A percentile compares a stretch with the other conserved stretches of the same genome.
Evolutionary conservation across 805 yeast genomes (phyloP).

Genomic region (Wickerhamomyces chambardii): DNA sequence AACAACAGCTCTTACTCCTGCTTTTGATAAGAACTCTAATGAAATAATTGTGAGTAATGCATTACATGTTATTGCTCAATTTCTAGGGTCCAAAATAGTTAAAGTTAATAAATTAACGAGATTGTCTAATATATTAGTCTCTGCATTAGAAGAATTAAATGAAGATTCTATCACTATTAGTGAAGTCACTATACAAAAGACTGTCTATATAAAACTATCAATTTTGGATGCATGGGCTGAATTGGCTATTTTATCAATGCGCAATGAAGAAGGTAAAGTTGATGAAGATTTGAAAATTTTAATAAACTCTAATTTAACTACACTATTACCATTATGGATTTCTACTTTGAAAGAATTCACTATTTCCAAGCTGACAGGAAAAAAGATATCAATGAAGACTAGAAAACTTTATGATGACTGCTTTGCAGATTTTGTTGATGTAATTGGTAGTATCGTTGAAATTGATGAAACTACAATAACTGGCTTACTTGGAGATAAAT

Average conservation of each 20-base stretch:
- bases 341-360: conserved; percentile 68
- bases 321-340: conserved; percentile 75
- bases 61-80: conserved; percentile 66
- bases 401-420: conserved; percentile 42
- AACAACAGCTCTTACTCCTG: conserved; percentile 81
- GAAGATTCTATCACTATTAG: conserved; percentile 37
- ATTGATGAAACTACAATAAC: conserved; percentile 35
- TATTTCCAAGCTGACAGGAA: conserved; percentile 44
- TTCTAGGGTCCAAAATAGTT: conserved; percentile 54
- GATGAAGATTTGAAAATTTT: conserved; percentile 39
- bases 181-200: conserved; percentile 38
- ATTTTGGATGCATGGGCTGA: conserved; percentile 71
- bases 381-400: conserved; percentile 18
- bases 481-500: conserved; percentile 44
- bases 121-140: conserved; percentile 54
- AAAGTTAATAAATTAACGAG: conserved; percentile 40
- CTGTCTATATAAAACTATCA: conserved; percentile 43
- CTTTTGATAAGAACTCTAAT: conserved; percentile 66
- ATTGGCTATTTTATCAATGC: conserved; percentile 29
- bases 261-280: conserved; percentile 16
- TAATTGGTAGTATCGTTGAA: conserved; percentile 56
- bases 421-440: conserved; percentile 77
- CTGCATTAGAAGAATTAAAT: conserved; percentile 51
- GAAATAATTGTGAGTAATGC: conserved; percentile 72
- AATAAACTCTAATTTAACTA: conserved; percentile 44